Base-by-base conservation (phyloP, 345 rosid species). In the Bretschneidera sinensis region DNA sequence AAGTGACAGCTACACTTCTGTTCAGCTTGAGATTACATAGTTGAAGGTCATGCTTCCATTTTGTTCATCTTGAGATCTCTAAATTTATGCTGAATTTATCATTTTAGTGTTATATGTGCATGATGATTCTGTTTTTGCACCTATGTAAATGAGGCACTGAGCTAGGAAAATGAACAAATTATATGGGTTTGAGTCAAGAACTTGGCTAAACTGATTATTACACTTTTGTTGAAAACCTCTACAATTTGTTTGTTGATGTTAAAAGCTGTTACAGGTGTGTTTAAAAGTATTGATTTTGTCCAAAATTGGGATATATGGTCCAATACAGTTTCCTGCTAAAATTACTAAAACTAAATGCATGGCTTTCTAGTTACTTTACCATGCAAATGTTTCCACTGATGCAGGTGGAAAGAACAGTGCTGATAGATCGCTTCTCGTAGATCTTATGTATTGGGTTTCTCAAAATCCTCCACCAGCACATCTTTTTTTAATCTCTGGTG, bases 391-490 rank as follows among this genome's bases (percentile, higher is more conserved):
- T 56, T 72, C 54, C 48, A 18, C 33, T 18, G 7, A 33, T 63
- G 80, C 71, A 90, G 97, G 83, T 72, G 88, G 88, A 69, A 90
- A 86, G 73, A 88, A 83, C 74, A 88, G 91, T 77, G 84, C 92
- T 39, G 97, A 85, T 71, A 82, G 83, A 57, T 83, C 84, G 35
- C 82, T 91, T 54, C 82, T 88, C 0, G 67, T 83, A 6, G 91
- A 82, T 78, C 83, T 94, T 34, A 74, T 91, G 89, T 78, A 22
- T 34, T 94, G 95, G 99, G 84, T 79, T 53, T 71, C 88, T n/a
- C 85, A 77, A 39, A 86, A 91, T 70, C 99, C 96, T 60, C 96
- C 97, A 6, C 99, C 97, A 16, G 97, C 91, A 17, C 97, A 94
- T 77, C 74, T 91, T 52, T 88, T 94, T 62, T 59, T 91, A 39